Evolutionary conservation across 257 asterid species (phyloP).

Genomic region (Plectranthus barbatus): DNA sequence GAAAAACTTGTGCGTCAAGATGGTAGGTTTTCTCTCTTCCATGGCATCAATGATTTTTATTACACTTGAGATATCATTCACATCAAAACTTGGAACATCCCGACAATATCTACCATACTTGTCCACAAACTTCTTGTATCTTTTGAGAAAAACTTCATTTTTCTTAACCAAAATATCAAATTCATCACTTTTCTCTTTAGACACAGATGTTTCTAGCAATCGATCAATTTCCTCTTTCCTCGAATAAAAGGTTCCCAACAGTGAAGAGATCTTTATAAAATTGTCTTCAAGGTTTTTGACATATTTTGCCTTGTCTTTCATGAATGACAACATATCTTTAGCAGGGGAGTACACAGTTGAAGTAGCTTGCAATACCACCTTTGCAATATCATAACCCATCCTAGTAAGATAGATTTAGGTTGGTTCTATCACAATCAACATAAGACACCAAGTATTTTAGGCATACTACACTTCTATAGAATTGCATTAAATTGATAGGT

Average conservation of each 20-base stretch:
- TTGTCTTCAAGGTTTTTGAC: background rate
- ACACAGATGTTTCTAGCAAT: background rate
- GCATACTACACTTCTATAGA: no score
- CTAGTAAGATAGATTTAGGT: no score
- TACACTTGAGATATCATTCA: background rate
- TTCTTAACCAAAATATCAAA: background rate
- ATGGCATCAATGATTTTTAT: background rate
- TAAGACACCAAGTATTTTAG: no score
- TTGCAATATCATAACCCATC: background rate
- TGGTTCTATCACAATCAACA: no score
- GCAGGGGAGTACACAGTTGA: background rate
- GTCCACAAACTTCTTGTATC: background rate
- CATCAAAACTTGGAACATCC: background rate
- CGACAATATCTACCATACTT: background rate
- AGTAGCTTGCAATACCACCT: background rate
- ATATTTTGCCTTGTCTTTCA: constrained; percentile 6
- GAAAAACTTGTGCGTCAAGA: constrained; percentile 12
- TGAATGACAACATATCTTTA: background rate
- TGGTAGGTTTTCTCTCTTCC: constrained; percentile 8
- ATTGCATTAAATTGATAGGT: no score
- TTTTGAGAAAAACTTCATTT: background rate
- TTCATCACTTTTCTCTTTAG: constrained; percentile 4
- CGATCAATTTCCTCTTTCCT: constrained; percentile 6
- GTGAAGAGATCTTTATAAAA: background rate
- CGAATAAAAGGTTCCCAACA: background rate